Percentiles rank a stretch among this genome's conserved stretches.
Evolutionary conservation across 495 filamentous ascomycete species (phyloP).

Genomic region (Penicillium soppii): DNA sequence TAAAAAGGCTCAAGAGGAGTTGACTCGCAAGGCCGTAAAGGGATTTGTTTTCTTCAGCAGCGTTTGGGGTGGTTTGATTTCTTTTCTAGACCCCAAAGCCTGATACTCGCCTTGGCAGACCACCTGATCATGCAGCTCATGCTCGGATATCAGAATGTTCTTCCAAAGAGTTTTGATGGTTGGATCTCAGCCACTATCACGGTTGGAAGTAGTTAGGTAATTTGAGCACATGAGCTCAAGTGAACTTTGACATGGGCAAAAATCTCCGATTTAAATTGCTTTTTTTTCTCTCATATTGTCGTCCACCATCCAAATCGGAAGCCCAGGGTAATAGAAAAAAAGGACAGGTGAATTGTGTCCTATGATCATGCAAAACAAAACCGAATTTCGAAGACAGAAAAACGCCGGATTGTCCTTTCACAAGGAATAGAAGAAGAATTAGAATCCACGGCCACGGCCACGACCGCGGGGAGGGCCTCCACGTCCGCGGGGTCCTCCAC

Average conservation of each 20-base stretch:
- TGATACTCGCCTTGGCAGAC: conserved; percentile 1
- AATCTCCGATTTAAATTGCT: conserved; percentile 3
- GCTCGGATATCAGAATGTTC: too few relatives aligned
- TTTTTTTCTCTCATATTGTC: conserved; percentile 11
- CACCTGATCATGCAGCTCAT: background rate
- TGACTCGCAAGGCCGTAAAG: too few relatives aligned
- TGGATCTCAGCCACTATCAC: background rate
- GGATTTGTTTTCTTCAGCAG: too few relatives aligned
- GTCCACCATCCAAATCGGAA: conserved; percentile 17
- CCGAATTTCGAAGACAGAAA: conserved; percentile 24
- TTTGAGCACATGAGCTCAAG: background rate
- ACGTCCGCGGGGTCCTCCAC: conserved; percentile 59
- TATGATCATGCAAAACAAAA: conserved; percentile 28
- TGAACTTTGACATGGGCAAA: background rate
- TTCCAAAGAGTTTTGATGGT: background rate
- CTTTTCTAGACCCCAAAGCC: too few relatives aligned
- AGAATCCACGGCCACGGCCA: conserved; percentile 57
- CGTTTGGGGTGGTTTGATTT: too few relatives aligned
- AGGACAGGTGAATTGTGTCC: conserved; percentile 17
- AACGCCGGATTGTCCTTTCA: conserved; percentile 25
- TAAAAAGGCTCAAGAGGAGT: too few relatives aligned
- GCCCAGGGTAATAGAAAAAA: conserved; percentile 13
- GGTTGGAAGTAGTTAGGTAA: background rate
- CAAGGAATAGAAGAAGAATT: conserved; percentile 24
- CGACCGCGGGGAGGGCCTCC: conserved; percentile 67